Conservation (phyloP, 495 filamentous ascomycete species). For the Cladorrhinum samala region DNA sequence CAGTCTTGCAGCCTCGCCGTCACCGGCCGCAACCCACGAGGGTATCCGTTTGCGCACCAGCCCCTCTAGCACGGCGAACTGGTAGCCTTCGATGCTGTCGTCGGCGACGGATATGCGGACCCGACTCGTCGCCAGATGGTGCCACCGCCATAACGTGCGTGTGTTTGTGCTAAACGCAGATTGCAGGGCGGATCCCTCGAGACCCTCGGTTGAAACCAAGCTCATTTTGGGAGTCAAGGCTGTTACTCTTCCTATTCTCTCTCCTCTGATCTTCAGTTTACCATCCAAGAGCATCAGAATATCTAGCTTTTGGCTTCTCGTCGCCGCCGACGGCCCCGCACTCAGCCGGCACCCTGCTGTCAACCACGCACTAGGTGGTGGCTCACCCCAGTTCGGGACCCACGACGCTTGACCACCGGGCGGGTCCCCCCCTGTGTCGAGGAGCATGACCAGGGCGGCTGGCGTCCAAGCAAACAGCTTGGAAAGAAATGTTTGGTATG, state of each 20-base stretch:
- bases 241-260: neutral
- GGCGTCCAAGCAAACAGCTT: neutral
- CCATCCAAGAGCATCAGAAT: neutral
- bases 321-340: neutral
- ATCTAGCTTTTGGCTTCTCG: neutral
- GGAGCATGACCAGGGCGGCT: conserved; percentile 1
- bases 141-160: neutral
- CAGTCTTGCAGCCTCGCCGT: neutral
- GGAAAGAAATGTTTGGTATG: neutral
- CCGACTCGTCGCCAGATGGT: neutral
- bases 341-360: neutral
- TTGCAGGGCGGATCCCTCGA: neutral
- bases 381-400: conserved; percentile 8
- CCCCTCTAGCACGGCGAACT: neutral
- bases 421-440: no score
- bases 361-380: neutral
- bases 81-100: neutral
- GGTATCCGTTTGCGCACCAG: neutral
- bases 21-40: neutral
- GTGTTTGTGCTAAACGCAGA: neutral
- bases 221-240: no score
- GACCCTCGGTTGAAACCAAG: neutral
- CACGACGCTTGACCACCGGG: neutral
- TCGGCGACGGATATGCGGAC: neutral
- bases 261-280: neutral